Percentiles rank a stretch among this genome's conserved stretches.
Conservation (phyloP, 2,329 filamentous ascomycete genomes). For the Cryphonectria nitschkei region DNA sequence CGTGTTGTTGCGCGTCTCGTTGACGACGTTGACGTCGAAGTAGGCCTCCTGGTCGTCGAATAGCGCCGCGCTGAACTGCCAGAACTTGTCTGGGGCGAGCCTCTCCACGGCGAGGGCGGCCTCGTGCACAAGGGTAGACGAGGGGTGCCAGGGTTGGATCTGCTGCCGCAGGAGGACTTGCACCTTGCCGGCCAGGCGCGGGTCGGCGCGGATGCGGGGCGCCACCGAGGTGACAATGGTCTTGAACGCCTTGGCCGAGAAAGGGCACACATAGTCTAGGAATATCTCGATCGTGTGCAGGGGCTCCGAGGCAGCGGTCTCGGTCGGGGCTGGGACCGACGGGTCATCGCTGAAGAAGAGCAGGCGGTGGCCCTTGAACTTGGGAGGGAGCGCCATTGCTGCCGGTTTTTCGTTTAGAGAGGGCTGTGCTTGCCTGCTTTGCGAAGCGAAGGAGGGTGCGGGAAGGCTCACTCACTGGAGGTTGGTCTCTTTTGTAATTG, state of each 20-base stretch:
- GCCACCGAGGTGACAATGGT: conserved; percentile 71
- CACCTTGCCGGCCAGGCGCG: conserved; percentile 58
- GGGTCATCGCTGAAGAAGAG: conserved; percentile 46
- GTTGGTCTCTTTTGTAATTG: not conserved
- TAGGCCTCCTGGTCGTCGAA: conserved; percentile 71
- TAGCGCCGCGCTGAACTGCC: conserved; percentile 73
- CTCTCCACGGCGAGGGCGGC: conserved; percentile 77
- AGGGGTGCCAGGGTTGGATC: conserved; percentile 94
- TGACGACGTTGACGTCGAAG: conserved; percentile 84
- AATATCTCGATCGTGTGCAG: conserved; percentile 67
- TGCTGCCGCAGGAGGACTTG: conserved; percentile 87
- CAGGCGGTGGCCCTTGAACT: conserved; percentile 74
- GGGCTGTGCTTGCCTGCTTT: not conserved
- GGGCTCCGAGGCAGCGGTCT: conserved; percentile 43
- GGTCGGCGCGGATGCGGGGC: conserved; percentile 65
- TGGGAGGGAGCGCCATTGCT: conserved; percentile 75
- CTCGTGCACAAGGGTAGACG: conserved; percentile 80
- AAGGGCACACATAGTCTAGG: conserved; percentile 90
- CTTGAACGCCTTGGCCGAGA: conserved; percentile 70
- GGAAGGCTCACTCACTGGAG: conserved; percentile 14
- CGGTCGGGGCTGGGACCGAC: conserved; percentile 38
- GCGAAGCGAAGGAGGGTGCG: not conserved
- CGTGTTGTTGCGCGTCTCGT: conserved; percentile 82
- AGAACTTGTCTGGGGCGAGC: conserved; percentile 73
- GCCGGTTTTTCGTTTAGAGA: not conserved